A percentile compares a stretch with the other conserved stretches of the same genome.
Evolutionary conservation across 768 basidiomycete genomes (phyloP).

Genomic region (Tricholoma sp.): DNA sequence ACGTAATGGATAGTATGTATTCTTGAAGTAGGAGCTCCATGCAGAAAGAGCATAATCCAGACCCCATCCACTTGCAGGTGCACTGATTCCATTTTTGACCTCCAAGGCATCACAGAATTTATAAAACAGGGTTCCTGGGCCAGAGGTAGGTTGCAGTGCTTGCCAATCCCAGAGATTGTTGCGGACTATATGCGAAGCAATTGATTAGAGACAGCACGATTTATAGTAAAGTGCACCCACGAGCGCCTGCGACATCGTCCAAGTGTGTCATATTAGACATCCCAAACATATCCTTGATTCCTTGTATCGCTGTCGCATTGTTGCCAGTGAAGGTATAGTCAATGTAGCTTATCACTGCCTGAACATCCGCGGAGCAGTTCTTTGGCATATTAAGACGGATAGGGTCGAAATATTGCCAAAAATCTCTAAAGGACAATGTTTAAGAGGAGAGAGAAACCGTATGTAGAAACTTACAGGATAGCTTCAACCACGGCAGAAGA

Average conservation of each 20-base stretch:
- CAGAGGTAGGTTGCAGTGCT: constrained; percentile 44
- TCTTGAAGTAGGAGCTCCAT: constrained; percentile 58
- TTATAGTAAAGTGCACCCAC: constrained; percentile 30
- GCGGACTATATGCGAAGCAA: constrained; percentile 45
- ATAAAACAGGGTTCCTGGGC: constrained; percentile 44
- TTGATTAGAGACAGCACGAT: constrained; percentile 36
- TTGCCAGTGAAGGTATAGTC: constrained; percentile 49
- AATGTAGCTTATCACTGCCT: constrained; percentile 56
- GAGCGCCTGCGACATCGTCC: constrained; percentile 62
- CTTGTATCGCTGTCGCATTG: constrained; percentile 41
- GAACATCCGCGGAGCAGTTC: constrained; percentile 72
- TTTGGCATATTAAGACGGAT: constrained; percentile 60
- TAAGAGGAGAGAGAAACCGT: neutral
- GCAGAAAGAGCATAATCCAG: constrained; percentile 53
- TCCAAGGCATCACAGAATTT: constrained; percentile 66
- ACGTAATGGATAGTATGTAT: constrained; percentile 38
- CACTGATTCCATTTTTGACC: constrained; percentile 50
- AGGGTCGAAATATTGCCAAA: constrained; percentile 72
- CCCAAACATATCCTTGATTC: constrained; percentile 55
- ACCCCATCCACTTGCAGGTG: constrained; percentile 54
- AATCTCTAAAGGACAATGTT: constrained; percentile 28
- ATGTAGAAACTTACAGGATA: constrained; percentile 33
- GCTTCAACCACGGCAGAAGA: constrained; percentile 65
- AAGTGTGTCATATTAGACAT: constrained; percentile 51
- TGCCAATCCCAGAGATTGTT: constrained; percentile 72